A percentile compares a stretch with the other conserved stretches of the same genome.
phyloP scores from a whole-genome alignment of 1,284 basidiomycete species.

The Coniferiporia weirii region DNA sequence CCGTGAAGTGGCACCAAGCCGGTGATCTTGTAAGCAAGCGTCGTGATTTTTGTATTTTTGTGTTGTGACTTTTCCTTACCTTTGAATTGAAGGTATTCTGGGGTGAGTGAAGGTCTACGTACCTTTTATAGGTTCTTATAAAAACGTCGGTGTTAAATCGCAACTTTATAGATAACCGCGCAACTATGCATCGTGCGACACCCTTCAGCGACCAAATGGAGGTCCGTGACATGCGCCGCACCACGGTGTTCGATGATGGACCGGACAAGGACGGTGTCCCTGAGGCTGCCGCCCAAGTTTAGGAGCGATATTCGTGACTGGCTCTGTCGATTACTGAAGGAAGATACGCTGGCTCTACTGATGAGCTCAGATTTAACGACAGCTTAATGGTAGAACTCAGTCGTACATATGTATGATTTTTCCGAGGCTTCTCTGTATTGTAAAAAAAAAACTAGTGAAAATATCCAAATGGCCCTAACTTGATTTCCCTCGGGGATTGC shows the following conservation, averaged over 20 bases:
- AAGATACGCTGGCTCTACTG: neutral
- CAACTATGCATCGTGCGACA: constrained; percentile 21
- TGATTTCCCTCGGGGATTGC: no score
- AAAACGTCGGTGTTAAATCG: neutral
- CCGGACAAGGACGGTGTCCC: constrained; percentile 16
- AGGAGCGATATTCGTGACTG: neutral
- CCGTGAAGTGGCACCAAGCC: constrained; percentile 25
- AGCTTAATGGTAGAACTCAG: neutral
- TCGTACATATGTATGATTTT: neutral
- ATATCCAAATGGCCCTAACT: no score
- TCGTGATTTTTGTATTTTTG: neutral
- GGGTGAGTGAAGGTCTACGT: constrained; percentile 10
- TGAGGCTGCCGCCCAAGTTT: constrained; percentile 1
- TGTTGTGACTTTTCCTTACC: neutral
- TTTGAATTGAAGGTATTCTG: constrained; percentile 14
- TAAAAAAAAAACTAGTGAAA: no score
- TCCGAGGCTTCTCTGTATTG: no score
- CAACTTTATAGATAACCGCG: constrained; percentile 19
- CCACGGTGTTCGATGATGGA: constrained; percentile 21
- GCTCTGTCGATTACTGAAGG: neutral
- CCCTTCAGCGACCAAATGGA: constrained; percentile 23
- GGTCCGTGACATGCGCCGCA: constrained; percentile 22
- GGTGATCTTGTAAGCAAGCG: constrained; percentile 26
- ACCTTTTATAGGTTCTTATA: neutral
- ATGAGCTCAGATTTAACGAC: neutral